Conservation (phyloP, 441 rosid genomes). For the Sinapis alba region DNA sequence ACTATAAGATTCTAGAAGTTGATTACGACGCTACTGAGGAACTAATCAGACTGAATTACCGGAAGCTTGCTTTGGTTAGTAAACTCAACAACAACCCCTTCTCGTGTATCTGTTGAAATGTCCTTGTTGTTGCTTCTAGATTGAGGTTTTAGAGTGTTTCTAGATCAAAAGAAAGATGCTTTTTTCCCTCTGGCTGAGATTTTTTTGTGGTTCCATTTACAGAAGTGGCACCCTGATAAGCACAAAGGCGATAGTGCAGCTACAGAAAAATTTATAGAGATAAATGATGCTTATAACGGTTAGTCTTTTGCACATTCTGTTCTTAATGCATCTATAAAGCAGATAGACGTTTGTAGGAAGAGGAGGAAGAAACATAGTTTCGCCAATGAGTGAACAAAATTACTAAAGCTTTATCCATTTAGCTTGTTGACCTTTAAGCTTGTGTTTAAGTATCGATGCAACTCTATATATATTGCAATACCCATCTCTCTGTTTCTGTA, state of each 20-base stretch:
- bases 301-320: neutral
- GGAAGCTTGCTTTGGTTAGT: slow-evolving; percentile 82
- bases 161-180: neutral
- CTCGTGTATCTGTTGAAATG: neutral
- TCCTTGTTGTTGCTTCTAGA: neutral
- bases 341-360: neutral
- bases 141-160: too few species aligned
- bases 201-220: slow-evolving; percentile 19
- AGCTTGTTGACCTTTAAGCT: neutral
- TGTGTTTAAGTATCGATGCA: neutral
- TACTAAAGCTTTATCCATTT: neutral
- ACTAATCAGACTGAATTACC: slow-evolving; percentile 61
- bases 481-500: neutral
- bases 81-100: neutral
- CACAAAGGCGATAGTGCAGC: slow-evolving; percentile 67
- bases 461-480: neutral
- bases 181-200: neutral
- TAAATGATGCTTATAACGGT: slow-evolving; percentile 80
- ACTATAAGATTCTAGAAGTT: slow-evolving; percentile 74
- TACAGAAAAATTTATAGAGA: slow-evolving; percentile 77
- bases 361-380: neutral
- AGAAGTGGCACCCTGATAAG: slow-evolving; percentile 93
- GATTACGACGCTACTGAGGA: slow-evolving; percentile 86
- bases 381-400: neutral
- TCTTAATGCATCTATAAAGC: neutral